These are phyloP conservation scores for Pulveroboletus sp. DNA, from an alignment of 768 basidiomycete species.

Conservation along the genomic window DNA sequence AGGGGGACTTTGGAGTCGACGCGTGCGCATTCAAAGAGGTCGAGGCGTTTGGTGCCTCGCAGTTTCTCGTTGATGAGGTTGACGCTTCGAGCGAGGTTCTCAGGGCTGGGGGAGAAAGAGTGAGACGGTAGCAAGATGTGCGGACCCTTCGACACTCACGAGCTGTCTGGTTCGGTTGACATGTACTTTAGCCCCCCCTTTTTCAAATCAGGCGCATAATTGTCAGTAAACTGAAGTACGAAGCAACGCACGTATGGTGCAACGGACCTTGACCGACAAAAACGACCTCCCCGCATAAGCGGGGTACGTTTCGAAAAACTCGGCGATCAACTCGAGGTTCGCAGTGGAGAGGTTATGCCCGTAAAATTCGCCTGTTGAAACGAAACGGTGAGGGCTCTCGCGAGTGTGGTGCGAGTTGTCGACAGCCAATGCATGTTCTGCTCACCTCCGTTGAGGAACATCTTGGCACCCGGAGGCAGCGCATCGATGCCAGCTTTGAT, in stretches of 20 bases:
- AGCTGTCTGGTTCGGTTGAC: slow-evolving; percentile 18
- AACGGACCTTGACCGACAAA: slow-evolving; percentile 26
- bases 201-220: no score
- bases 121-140: neutral
- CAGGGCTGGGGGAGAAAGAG: slow-evolving; percentile 17
- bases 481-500: slow-evolving; percentile 52
- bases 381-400: neutral
- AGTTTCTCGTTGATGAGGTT: slow-evolving; percentile 42
- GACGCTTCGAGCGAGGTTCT: slow-evolving; percentile 48
- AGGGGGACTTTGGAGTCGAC: slow-evolving; percentile 42
- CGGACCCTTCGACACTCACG: slow-evolving; percentile 19
- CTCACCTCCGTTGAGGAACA: slow-evolving; percentile 48
- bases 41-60: slow-evolving; percentile 52
- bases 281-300: slow-evolving; percentile 29
- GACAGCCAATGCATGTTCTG: neutral
- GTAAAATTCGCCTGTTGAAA: slow-evolving; percentile 54
- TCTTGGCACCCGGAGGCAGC: slow-evolving; percentile 41
- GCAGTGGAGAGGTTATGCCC: slow-evolving; percentile 35
- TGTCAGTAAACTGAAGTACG: neutral
- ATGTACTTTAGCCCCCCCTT: neutral
- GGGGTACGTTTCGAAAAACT: slow-evolving; percentile 44
- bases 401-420: no score
- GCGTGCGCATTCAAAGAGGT: slow-evolving; percentile 57
- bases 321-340: slow-evolving; percentile 44
- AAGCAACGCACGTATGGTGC: neutral